Conservation (phyloP, 2,329 filamentous ascomycete species). For the Xylariaceae sp. region DNA sequence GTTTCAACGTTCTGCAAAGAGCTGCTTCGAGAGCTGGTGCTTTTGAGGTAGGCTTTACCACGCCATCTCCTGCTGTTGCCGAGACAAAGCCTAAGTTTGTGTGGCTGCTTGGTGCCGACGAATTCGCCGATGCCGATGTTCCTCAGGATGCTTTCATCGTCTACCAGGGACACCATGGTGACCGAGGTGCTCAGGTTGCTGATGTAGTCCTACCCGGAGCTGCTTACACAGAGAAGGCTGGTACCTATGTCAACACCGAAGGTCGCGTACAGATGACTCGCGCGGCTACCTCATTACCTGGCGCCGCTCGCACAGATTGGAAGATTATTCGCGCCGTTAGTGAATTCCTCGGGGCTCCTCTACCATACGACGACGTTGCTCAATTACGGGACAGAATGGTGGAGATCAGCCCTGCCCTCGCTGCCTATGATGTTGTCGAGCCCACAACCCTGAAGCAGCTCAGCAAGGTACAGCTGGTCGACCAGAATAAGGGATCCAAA, state of each 20-base stretch:
- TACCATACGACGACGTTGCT: slow-evolving; percentile 92
- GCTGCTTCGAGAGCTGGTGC: slow-evolving; percentile 89
- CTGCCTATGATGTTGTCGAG: slow-evolving; percentile 88
- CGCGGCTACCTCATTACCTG: slow-evolving; percentile 81
- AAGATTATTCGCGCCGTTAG: slow-evolving; percentile 94
- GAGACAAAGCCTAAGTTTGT: slow-evolving; percentile 88
- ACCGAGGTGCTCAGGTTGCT: slow-evolving; percentile 85
- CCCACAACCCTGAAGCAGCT: slow-evolving; percentile 67
- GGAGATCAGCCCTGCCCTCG: slow-evolving; percentile 86
- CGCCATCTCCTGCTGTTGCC: slow-evolving; percentile 76
- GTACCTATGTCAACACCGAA: slow-evolving; percentile 96
- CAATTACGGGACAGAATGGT: slow-evolving; percentile 88
- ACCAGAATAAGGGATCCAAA: slow-evolving; percentile 88
- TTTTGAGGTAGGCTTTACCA: slow-evolving; percentile 92
- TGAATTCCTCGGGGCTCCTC: slow-evolving; percentile 81
- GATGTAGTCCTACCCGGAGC: slow-evolving; percentile 91
- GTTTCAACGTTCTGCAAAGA: slow-evolving; percentile 94
- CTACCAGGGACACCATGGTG: slow-evolving; percentile 98
- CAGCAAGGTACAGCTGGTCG: slow-evolving; percentile 91
- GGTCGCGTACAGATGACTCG: slow-evolving; percentile 93
- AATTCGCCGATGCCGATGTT: slow-evolving; percentile 78
- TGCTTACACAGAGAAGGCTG: slow-evolving; percentile 95
- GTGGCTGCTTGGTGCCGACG: slow-evolving; percentile 94
- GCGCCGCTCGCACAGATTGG: slow-evolving; percentile 93
- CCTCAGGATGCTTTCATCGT: slow-evolving; percentile 95